Conservation (phyloP, 2,329 filamentous ascomycete species). For the Hypoxylon sp. region DNA sequence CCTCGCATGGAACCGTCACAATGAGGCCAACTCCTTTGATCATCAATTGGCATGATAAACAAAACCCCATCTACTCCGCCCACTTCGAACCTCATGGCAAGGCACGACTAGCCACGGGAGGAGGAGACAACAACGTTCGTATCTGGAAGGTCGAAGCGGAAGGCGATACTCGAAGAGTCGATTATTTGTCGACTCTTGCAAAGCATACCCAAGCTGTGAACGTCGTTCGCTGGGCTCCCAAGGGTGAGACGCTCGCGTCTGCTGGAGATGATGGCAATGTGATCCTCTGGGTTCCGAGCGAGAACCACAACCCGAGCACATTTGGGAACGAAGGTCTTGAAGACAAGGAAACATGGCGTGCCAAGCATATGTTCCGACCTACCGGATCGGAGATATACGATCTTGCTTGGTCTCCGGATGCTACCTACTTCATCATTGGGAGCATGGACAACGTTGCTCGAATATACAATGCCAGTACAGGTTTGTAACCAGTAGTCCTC, state of each 20-base stretch:
- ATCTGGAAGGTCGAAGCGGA: slow-evolving; percentile 90
- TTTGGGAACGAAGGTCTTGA: slow-evolving; percentile 89
- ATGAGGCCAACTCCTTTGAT: slow-evolving; percentile 98
- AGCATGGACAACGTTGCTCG: slow-evolving; percentile 99
- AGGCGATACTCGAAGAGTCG: slow-evolving; percentile 88
- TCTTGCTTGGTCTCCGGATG: slow-evolving; percentile 98
- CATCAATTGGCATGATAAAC: slow-evolving; percentile 99
- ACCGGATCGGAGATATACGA: slow-evolving; percentile 98
- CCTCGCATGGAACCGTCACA: slow-evolving; percentile 54
- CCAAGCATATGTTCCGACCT: slow-evolving; percentile 97
- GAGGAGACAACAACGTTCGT: slow-evolving; percentile 95
- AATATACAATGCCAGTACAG: slow-evolving; percentile 94
- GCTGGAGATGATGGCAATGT: slow-evolving; percentile 98
- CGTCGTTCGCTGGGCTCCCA: slow-evolving; percentile 94
- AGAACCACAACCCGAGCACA: slow-evolving; percentile 72
- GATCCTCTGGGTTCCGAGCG: slow-evolving; percentile 93
- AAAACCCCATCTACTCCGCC: slow-evolving; percentile 95
- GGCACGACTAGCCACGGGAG: slow-evolving; percentile 90
- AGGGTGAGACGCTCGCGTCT: slow-evolving; percentile 92
- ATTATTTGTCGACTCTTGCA: slow-evolving; percentile 89
- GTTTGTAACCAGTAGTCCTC: slow-evolving; percentile 46
- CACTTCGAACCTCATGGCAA: slow-evolving; percentile 96
- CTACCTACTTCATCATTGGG: slow-evolving; percentile 94
- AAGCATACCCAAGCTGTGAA: slow-evolving; percentile 99
- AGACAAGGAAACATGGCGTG: slow-evolving; percentile 96